phyloP scores from a whole-genome alignment of 2,329 filamentous ascomycete genomes.

The Pseudopyricularia javanii region DNA sequence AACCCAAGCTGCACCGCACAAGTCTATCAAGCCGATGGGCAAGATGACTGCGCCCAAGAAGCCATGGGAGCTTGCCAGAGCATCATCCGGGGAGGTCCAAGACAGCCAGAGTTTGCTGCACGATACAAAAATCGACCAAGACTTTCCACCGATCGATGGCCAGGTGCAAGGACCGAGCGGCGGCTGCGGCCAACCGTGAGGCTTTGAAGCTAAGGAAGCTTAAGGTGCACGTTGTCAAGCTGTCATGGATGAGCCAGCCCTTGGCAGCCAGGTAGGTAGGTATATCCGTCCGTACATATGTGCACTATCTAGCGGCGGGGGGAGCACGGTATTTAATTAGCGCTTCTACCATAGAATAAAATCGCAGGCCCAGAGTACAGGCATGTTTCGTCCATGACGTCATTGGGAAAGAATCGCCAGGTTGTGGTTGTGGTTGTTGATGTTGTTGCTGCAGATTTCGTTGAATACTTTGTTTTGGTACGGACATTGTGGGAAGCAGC shows the following conservation, averaged over 20 bases:
- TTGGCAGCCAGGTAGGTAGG: not conserved
- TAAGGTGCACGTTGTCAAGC: not conserved
- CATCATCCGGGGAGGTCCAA: not conserved
- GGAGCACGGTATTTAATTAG: too few species aligned
- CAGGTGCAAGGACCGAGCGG: not conserved
- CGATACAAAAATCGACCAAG: not conserved
- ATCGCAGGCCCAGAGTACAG: too few species aligned
- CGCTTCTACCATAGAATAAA: too few species aligned
- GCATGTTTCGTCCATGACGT: too few species aligned
- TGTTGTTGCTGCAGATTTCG: too few species aligned
- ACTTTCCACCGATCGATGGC: not conserved
- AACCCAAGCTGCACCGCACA: not conserved
- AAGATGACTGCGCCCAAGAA: slow-evolving; percentile 36
- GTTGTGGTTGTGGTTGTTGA: too few species aligned
- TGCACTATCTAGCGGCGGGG: too few species aligned
- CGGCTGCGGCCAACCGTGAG: not conserved
- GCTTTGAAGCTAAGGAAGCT: not conserved
- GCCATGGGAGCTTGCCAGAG: slow-evolving; percentile 60
- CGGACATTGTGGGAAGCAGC: too few species aligned
- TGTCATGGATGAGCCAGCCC: not conserved
- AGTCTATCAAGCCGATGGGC: slow-evolving; percentile 30
- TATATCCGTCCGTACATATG: too few species aligned
- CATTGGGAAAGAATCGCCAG: too few species aligned
- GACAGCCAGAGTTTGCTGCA: not conserved
- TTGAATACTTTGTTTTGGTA: too few species aligned